These are phyloP conservation scores for Pichia ethanolica DNA, from an alignment of 805 yeast genomes.

Conservation along the genomic window DNA sequence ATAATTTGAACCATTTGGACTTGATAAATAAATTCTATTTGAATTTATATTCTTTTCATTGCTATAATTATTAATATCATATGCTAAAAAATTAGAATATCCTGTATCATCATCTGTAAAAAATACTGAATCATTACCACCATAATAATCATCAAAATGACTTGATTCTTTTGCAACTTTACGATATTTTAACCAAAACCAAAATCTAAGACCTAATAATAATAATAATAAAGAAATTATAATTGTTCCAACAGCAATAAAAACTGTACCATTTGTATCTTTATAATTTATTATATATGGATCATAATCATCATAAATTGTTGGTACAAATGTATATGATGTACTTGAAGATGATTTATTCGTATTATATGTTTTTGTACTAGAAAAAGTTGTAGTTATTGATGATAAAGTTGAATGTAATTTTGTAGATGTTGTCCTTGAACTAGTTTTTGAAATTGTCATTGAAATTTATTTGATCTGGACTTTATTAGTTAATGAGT, in stretches of 20 bases:
- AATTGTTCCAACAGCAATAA: constrained; percentile 35
- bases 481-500: too few species aligned
- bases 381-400: neutral
- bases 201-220: constrained; percentile 17
- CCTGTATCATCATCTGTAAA: constrained; percentile 10
- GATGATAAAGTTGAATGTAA: neutral
- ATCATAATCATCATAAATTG: constrained; percentile 17
- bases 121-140: constrained; percentile 9
- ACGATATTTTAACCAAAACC: constrained; percentile 22
- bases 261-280: constrained; percentile 33
- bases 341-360: neutral
- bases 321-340: neutral
- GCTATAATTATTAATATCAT: constrained; percentile 11
- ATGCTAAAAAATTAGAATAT: constrained; percentile 2
- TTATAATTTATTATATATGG: constrained; percentile 27
- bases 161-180: constrained; percentile 13
- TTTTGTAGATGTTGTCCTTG: too few species aligned
- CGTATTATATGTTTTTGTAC: neutral
- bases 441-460: too few species aligned
- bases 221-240: constrained; percentile 20
- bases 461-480: too few species aligned
- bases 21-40: neutral
- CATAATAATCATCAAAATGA: constrained; percentile 14
- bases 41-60: constrained; percentile 7
- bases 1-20: constrained; percentile 4